Conservation (phyloP, 148 eudicot genomes). For the Rheum nobile region DNA sequence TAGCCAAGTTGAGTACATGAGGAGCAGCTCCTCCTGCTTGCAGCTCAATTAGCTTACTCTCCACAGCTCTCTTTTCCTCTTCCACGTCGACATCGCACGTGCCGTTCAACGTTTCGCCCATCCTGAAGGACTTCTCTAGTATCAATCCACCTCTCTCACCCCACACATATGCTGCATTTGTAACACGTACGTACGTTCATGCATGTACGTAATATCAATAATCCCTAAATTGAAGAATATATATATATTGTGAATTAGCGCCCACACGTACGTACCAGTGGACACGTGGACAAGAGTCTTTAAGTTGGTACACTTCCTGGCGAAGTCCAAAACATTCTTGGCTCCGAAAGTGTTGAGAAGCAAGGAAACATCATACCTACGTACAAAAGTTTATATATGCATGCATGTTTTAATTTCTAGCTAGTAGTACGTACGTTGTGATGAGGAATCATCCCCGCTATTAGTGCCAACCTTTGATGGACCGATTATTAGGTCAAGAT, state of each 20-base stretch:
- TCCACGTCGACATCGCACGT: conserved; percentile 20
- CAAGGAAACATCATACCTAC: conserved; percentile 36
- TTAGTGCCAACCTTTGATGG: too few relatives aligned
- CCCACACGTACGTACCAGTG: conserved; percentile 32
- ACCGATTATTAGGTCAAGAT: too few relatives aligned
- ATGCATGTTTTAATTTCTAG: not conserved
- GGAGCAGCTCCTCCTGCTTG: conserved; percentile 14
- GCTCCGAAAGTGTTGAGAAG: conserved; percentile 42
- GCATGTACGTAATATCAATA: too few relatives aligned
- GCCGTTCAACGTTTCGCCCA: conserved; percentile 24
- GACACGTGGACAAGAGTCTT: conserved; percentile 45
- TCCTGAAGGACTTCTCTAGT: conserved; percentile 14
- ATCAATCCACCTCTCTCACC: conserved; percentile 26
- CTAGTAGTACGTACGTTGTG: too few relatives aligned
- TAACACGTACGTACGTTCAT: not conserved
- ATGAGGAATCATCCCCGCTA: too few relatives aligned
- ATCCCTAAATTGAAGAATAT: too few relatives aligned
- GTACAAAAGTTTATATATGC: not conserved
- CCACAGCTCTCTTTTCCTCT: conserved; percentile 18
- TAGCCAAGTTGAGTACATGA: conserved; percentile 13
- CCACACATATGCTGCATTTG: conserved; percentile 27
- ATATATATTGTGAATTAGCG: not conserved
- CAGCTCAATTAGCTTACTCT: conserved; percentile 17
- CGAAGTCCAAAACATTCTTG: conserved; percentile 30
- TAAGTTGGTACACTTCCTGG: conserved; percentile 30